Evolutionary conservation across 1,284 basidiomycete species (phyloP).

Genomic region (Microbotryomycetes sp.): DNA sequence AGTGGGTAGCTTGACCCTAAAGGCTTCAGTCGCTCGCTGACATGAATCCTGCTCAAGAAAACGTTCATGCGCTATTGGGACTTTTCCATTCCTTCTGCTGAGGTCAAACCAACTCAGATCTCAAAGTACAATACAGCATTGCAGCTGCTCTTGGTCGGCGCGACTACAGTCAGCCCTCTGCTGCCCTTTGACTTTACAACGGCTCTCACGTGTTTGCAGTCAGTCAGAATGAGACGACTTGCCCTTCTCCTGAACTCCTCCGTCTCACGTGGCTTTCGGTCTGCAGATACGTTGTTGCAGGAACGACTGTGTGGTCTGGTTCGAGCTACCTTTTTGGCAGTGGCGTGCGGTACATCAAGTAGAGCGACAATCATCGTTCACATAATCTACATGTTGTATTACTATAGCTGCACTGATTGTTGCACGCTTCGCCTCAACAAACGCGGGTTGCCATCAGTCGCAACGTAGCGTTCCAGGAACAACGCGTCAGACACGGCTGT

Average conservation of each 20-base stretch:
- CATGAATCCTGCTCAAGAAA: constrained; percentile 47
- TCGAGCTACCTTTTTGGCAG: not conserved
- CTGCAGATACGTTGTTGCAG: not conserved
- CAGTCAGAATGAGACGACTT: constrained; percentile 36
- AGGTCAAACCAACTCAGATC: constrained; percentile 49
- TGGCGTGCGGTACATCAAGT: not conserved
- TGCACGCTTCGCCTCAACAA: constrained; percentile 9
- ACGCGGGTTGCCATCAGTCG: constrained; percentile 19
- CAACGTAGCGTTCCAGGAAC: constrained; percentile 23
- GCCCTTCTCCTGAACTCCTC: not conserved
- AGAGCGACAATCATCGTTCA: not conserved
- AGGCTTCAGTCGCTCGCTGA: not conserved
- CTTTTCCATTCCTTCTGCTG: constrained; percentile 85
- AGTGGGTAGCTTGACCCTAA: constrained; percentile 47
- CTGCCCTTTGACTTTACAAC: constrained; percentile 55
- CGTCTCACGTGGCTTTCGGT: not conserved
- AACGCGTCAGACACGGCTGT: constrained; percentile 18
- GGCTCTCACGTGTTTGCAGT: constrained; percentile 59
- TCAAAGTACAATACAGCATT: constrained; percentile 81
- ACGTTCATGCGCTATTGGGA: constrained; percentile 89
- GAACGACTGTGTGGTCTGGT: not conserved
- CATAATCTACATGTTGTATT: not conserved
- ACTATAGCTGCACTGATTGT: constrained; percentile 7
- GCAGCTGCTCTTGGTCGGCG: constrained; percentile 82
- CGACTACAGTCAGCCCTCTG: constrained; percentile 75